Base-by-base conservation (phyloP, 2,329 filamentous ascomycete genomes). In the Pseudopithomyces maydicus region DNA sequence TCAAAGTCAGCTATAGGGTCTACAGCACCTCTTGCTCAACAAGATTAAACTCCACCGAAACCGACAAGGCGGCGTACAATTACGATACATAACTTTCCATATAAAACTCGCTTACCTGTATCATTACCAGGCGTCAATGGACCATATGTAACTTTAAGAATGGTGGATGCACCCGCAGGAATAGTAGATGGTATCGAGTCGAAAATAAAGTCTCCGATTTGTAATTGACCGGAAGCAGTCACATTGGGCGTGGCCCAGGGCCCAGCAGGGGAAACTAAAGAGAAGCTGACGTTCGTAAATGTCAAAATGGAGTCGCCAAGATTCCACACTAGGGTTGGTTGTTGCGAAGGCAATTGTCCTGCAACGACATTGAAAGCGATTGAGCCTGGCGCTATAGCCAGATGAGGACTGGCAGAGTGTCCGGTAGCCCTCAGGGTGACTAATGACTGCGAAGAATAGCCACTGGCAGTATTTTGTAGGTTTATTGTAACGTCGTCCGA, bases 361-460 rank as follows among this genome's bases (percentile, higher is more conserved):
- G 79, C 76, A 29, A 86, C 78, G 2, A 84, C 74, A 2, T 77
- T 74, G 61, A 86, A 87, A 0, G 79, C 78, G 4, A 87, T 61
- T 0, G 76, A 76, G 8, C 78, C 76, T 0, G 85, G 84, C 2
- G 75, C 78, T 15, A 86, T 66, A 0, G 74, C 69, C 1, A 87
- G 67, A 2, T 86, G 67, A 0, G 83, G 75, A 1, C 65, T 73
- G 0, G 73, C 62, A 22, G 83, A 85, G 39, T 79, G 70, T 0
- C 82, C 82, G 0, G 78, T 81, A 14, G 84, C 84, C 0, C 75
- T 77, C 8, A 87, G 67, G 0, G 78, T 75, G 32, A 84, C 72
- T 1, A 80, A 77, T 0, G 81, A 81, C 44, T 70, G 78, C 6
- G 72, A 74, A 23, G 82, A 80, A 60, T 81, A 86, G 2, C 81